Conservation (phyloP, 2,329 filamentous ascomycete species). For the Arachnomyces sp. region DNA sequence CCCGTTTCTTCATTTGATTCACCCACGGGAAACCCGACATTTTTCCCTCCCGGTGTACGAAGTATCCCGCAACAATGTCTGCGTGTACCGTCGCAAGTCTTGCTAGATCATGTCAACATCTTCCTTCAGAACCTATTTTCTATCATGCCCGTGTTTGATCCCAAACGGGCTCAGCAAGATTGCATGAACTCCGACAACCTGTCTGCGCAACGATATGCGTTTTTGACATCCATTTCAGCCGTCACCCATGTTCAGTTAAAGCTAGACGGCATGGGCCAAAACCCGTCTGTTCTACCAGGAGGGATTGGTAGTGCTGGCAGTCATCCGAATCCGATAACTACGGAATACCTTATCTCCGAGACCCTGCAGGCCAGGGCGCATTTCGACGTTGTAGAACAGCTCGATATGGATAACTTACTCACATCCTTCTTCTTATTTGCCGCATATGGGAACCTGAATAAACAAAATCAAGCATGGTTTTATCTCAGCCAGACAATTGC, state of each 20-base stretch:
- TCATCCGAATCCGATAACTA: constrained; percentile 53
- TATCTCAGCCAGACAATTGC: constrained; percentile 71
- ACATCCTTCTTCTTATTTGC: constrained; percentile 76
- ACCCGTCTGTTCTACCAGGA: constrained; percentile 22
- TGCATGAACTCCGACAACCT: constrained; percentile 49
- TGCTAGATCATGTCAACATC: constrained; percentile 33
- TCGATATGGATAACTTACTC: constrained; percentile 40
- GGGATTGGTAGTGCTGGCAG: constrained; percentile 49
- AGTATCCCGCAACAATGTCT: not conserved
- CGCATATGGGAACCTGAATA: constrained; percentile 62
- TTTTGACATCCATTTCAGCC: constrained; percentile 34
- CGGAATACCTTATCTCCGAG: constrained; percentile 61
- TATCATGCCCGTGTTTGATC: constrained; percentile 36
- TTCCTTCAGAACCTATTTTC: constrained; percentile 36
- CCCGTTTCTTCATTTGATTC: not conserved
- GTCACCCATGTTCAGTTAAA: constrained; percentile 39
- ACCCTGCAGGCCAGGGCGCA: constrained; percentile 38
- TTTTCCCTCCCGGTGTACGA: not conserved
- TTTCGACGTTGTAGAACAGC: constrained; percentile 34
- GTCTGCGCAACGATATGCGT: constrained; percentile 31
- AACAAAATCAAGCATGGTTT: constrained; percentile 72
- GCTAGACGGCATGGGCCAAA: constrained; percentile 23
- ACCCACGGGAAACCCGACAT: not conserved
- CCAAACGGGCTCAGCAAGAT: constrained; percentile 26
- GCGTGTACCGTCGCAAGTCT: constrained; percentile 25